Evolutionary conservation across 306 rosid species (phyloP).

Genomic region (Ormosia semicastrata): DNA sequence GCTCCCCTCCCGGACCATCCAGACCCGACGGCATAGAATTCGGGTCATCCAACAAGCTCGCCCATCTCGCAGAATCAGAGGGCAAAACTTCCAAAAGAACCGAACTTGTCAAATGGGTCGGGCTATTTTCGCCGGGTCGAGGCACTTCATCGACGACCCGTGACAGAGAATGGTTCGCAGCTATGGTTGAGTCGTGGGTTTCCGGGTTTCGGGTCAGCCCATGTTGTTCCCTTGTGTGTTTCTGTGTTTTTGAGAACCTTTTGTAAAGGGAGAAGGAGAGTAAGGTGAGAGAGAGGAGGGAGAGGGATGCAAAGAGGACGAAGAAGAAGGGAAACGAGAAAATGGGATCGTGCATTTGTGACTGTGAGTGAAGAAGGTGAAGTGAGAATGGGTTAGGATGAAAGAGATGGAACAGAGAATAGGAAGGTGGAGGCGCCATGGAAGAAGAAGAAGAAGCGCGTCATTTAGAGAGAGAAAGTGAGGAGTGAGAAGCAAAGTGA

Average conservation of each 20-base stretch:
- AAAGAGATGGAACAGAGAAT: slow-evolving; percentile 11
- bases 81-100: slow-evolving; percentile 49
- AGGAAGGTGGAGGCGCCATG: slow-evolving; percentile 48
- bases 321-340: slow-evolving; percentile 5
- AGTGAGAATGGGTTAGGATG: slow-evolving; percentile 26
- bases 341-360: slow-evolving; percentile 34
- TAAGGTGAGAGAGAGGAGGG: slow-evolving; percentile 34
- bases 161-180: slow-evolving; percentile 16
- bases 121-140: slow-evolving; percentile 17
- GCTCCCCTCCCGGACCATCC: slow-evolving; percentile 31
- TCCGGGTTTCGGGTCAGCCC: slow-evolving; percentile 22
- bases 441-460: slow-evolving; percentile 32
- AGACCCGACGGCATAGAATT: slow-evolving; percentile 14
- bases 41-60: slow-evolving; percentile 36
- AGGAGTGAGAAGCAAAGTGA: not conserved
- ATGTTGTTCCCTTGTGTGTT: not conserved
- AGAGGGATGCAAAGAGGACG: slow-evolving; percentile 23
- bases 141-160: not conserved
- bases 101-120: slow-evolving; percentile 42
- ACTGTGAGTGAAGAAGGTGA: not conserved
- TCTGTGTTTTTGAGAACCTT: slow-evolving; percentile 24
- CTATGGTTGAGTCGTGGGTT: slow-evolving; percentile 1
- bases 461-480: slow-evolving; percentile 27
- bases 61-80: slow-evolving; percentile 57
- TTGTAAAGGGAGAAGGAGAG: slow-evolving; percentile 36